phyloP scores from a whole-genome alignment of 1,139 yeast genomes.

The Geotrichum citri-aurantii region DNA sequence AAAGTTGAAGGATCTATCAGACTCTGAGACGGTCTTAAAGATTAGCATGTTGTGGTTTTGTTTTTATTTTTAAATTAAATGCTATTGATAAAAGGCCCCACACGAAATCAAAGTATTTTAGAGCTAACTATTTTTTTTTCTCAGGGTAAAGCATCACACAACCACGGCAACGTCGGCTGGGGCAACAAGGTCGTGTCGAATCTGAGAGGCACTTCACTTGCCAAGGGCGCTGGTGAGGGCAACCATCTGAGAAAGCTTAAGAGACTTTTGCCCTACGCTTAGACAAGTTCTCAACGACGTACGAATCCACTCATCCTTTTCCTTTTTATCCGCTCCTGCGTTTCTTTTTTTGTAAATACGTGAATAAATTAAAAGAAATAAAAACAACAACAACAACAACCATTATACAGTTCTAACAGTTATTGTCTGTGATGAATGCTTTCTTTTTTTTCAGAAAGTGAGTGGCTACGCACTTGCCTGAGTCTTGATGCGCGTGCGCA shows the following conservation, averaged over 20 bases:
- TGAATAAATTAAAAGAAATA: neutral
- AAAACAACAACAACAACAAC: neutral
- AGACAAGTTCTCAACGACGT: neutral
- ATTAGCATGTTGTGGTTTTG: neutral
- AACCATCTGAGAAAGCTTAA: slow-evolving; percentile 53
- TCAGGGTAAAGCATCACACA: slow-evolving; percentile 72
- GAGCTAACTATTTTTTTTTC: neutral
- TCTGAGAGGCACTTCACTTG: slow-evolving; percentile 58
- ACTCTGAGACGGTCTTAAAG: neutral
- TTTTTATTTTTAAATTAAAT: too few species aligned
- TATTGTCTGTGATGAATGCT: neutral
- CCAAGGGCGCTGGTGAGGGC: slow-evolving; percentile 44
- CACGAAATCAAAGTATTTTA: neutral
- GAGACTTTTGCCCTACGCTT: slow-evolving; percentile 38
- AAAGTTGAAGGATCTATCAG: too few species aligned
- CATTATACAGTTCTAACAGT: neutral
- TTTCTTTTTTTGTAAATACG: neutral
- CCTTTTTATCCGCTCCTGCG: neutral
- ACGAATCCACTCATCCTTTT: neutral
- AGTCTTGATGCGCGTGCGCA: neutral
- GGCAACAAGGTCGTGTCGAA: slow-evolving; percentile 54
- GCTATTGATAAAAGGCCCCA: too few species aligned
- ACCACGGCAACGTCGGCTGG: slow-evolving; percentile 92
- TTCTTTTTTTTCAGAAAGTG: neutral
- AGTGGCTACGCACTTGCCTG: neutral